Conservation (phyloP, 2,329 filamentous ascomycete genomes). For the Lizonia empirigonia region DNA sequence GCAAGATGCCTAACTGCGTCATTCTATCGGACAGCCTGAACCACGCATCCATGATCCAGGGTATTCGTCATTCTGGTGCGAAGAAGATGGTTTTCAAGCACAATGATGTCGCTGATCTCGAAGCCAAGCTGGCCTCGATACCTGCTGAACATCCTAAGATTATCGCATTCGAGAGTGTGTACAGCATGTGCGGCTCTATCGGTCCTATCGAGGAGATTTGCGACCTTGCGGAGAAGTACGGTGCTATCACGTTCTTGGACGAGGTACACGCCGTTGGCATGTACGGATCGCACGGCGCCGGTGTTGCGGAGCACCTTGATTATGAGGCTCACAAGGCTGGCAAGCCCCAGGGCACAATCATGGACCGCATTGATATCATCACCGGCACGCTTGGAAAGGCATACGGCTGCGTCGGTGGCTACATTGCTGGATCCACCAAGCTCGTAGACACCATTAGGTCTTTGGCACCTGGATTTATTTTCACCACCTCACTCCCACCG, state of each 20-base stretch:
- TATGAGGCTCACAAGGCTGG: constrained; percentile 83
- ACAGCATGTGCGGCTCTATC: constrained; percentile 98
- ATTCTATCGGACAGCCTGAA: constrained; percentile 98
- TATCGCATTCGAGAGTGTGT: constrained; percentile 97
- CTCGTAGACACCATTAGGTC: constrained; percentile 94
- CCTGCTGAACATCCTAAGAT: constrained; percentile 90
- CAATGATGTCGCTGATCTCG: constrained; percentile 91
- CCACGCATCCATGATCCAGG: constrained; percentile 99
- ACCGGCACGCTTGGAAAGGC: constrained; percentile 97
- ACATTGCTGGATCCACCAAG: constrained; percentile 87
- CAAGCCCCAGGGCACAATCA: constrained; percentile 77
- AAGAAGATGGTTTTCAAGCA: constrained; percentile 99
- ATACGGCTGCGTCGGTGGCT: constrained; percentile 96
- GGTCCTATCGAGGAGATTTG: constrained; percentile 96
- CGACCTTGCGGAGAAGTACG: constrained; percentile 95
- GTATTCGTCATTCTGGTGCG: constrained; percentile 94
- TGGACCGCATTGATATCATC: constrained; percentile 97
- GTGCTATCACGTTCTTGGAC: constrained; percentile 94
- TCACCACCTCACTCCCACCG: constrained; percentile 94
- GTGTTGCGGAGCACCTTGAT: constrained; percentile 96
- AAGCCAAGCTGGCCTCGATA: constrained; percentile 87
- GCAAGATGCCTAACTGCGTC: constrained; percentile 94
- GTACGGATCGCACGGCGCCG: constrained; percentile 95
- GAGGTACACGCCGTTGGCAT: constrained; percentile 99
- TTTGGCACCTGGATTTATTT: constrained; percentile 96